Evolutionary conservation across 192 early-diverging fungal species (phyloP), one percentile per base, ranked within the genome.

Genomic region (Coemansia sp.): DNA sequence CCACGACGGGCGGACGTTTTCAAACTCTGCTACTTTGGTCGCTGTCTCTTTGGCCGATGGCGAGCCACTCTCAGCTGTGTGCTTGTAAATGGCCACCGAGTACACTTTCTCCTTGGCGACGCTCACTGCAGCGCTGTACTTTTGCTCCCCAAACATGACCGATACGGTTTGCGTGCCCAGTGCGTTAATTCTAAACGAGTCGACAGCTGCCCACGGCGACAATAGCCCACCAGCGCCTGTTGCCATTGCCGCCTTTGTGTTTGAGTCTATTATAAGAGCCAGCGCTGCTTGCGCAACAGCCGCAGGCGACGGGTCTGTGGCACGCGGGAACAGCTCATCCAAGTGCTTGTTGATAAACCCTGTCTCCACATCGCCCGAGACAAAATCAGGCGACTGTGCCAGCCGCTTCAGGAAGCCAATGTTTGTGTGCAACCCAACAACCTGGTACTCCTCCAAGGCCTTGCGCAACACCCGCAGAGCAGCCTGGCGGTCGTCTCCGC

Each of bases 361-460:
- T 25, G 96, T 98, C 71, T 96, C 94, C 13, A 98, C 91, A 58
- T 95, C 88, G 40, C 88, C 96, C 37, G 84, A 79, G 62, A 92
- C 86, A 69, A 98, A 98, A 20, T 87, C 88, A 4, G 90, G 90
- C 72, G 94, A 92, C 15, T 85, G 63, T 0, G 88, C 87, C 25
- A 98, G 85, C 4, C 81, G 82, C 67, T 90, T 86, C 52, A 98
- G 85, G 72, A 98, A 98, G 35, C 88, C 88, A 62, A 98, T 93
- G 81, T 98, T 98, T 26, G 96, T 98, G 71, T 91, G 87, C 57
- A 90, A 84, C 6, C 96, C 96, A 9, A 92, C 94, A 30, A 97
- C 88, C 74, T 96, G 86, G 72, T 96, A 95, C 63, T 94, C 87
- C 28, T 82, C 88, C 58, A 98, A 82, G 1, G 96, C 92, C 66